phyloP scores from a whole-genome alignment of 352 stramenopile species.

The Pythium aristosporum region DNA sequence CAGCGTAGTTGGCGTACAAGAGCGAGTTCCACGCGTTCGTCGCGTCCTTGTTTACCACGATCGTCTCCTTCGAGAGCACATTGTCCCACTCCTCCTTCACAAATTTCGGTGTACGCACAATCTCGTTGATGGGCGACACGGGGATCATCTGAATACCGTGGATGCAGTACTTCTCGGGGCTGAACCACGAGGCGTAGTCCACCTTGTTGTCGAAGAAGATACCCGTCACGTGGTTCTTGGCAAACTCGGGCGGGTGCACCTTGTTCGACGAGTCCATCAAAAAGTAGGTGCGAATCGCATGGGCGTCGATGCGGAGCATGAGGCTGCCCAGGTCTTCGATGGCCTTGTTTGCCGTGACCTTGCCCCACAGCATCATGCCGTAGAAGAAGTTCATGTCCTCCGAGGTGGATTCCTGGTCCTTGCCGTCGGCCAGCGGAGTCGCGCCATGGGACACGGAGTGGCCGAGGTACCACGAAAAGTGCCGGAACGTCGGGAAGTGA shows the following conservation, averaged over 20 bases:
- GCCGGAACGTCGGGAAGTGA: constrained; percentile 66
- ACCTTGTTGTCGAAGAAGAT: constrained; percentile 85
- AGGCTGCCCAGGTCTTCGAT: constrained; percentile 72
- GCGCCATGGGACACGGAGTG: constrained; percentile 75
- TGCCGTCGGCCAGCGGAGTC: constrained; percentile 56
- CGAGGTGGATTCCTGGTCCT: constrained; percentile 74
- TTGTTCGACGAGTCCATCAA: constrained; percentile 56
- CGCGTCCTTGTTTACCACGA: constrained; percentile 37
- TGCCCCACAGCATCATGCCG: constrained; percentile 75
- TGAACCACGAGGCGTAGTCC: constrained; percentile 76
- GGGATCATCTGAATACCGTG: constrained; percentile 84
- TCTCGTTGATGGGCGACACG: constrained; percentile 65
- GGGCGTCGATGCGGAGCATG: constrained; percentile 71
- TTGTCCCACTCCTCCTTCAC: constrained; percentile 75
- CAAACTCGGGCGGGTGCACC: constrained; percentile 60
- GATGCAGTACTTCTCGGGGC: constrained; percentile 63
- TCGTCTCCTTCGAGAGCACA: constrained; percentile 61
- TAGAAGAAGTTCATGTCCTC: constrained; percentile 85
- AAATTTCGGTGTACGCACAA: constrained; percentile 61
- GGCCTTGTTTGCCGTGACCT: constrained; percentile 47
- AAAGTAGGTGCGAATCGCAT: constrained; percentile 68
- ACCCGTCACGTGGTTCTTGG: constrained; percentile 69
- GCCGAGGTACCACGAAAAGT: constrained; percentile 78
- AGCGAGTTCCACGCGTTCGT: constrained; percentile 66
- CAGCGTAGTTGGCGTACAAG: constrained; percentile 67